phyloP scores from a whole-genome alignment of 2,329 filamentous ascomycete genomes.

The Phaeosphaeriaceae sp. region DNA sequence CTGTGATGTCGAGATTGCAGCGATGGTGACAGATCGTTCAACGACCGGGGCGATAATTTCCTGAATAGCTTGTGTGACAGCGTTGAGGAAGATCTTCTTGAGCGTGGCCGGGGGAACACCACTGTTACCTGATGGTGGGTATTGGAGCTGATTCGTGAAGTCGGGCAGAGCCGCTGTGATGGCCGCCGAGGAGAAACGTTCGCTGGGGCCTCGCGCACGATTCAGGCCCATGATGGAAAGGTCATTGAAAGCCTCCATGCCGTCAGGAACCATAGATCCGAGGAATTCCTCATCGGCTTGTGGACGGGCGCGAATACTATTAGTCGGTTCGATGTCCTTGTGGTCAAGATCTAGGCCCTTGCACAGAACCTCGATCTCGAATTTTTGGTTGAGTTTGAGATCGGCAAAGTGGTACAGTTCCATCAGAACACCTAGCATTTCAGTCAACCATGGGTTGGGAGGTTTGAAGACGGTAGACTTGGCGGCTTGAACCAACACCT shows the following conservation, averaged over 20 bases:
- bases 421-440: slow-evolving; percentile 87
- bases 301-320: slow-evolving; percentile 79
- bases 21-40: slow-evolving; percentile 96
- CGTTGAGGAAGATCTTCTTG: slow-evolving; percentile 78
- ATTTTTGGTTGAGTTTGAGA: slow-evolving; percentile 95
- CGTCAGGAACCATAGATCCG: slow-evolving; percentile 65
- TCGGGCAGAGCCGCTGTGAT: slow-evolving; percentile 85
- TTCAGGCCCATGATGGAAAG: slow-evolving; percentile 70
- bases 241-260: slow-evolving; percentile 82
- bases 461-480: slow-evolving; percentile 89
- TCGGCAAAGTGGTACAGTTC: slow-evolving; percentile 94
- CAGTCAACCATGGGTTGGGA: slow-evolving; percentile 97
- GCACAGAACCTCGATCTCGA: slow-evolving; percentile 97
- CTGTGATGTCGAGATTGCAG: slow-evolving; percentile 93
- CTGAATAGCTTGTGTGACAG: slow-evolving; percentile 86
- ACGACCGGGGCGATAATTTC: slow-evolving; percentile 98
- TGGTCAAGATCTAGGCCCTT: slow-evolving; percentile 91
- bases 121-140: slow-evolving; percentile 73
- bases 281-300: slow-evolving; percentile 67
- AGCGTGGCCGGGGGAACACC: slow-evolving; percentile 72
- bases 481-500: slow-evolving; percentile 84
- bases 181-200: slow-evolving; percentile 76
- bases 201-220: slow-evolving; percentile 69
- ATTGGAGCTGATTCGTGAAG: slow-evolving; percentile 77
- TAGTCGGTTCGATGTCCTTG: slow-evolving; percentile 86